phyloP scores from a whole-genome alignment of 345 rosid genomes.

The Eucalyptus cloeziana region DNA sequence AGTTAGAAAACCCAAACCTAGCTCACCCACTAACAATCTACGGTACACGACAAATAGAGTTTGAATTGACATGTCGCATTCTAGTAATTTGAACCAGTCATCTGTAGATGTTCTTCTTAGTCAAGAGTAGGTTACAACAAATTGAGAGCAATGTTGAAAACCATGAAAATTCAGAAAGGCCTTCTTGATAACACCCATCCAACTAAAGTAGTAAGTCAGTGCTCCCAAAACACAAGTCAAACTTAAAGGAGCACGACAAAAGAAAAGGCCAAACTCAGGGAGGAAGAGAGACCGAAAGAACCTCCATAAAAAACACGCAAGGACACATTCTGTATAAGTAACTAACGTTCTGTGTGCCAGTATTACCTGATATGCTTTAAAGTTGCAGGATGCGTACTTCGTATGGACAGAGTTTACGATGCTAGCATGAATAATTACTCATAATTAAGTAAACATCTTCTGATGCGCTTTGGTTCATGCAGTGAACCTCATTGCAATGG shows the following conservation, averaged over 20 bases:
- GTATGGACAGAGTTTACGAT: background rate
- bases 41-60: background rate
- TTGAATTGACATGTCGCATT: background rate
- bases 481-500: background rate
- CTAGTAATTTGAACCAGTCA: background rate
- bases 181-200: background rate
- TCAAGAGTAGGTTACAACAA: background rate
- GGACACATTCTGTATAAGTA: background rate
- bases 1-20: background rate
- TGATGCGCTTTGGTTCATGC: background rate
- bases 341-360: background rate
- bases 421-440: background rate
- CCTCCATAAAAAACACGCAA: background rate
- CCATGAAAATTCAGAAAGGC: background rate
- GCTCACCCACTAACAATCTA: background rate
- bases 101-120: background rate
- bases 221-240: background rate
- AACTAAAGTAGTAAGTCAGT: background rate
- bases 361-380: background rate
- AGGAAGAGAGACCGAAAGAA: background rate
- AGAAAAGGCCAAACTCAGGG: background rate
- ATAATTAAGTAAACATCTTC: background rate
- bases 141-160: background rate
- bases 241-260: background rate
- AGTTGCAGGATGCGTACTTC: background rate